Percentiles rank a stretch among this genome's conserved stretches.
Evolutionary conservation across 148 eudicot species (phyloP).

Genomic region (Persicaria maculosa): DNA sequence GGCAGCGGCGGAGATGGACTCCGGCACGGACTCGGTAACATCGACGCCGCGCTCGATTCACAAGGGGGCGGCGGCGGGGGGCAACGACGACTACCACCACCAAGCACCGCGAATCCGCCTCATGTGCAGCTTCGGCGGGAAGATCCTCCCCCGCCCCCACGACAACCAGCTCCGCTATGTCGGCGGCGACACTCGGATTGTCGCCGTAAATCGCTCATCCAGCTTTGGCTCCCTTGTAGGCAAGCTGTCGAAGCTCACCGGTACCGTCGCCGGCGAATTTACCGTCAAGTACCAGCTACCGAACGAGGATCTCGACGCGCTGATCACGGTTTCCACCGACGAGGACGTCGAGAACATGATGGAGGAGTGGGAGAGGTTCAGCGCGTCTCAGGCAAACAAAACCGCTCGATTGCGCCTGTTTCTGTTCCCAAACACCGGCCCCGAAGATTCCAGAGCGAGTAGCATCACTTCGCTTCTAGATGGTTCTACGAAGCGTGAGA

Average conservation of each 20-base stretch:
- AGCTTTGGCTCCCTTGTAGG: slow-evolving; percentile 37
- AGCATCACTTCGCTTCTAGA: slow-evolving; percentile 66
- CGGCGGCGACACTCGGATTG: slow-evolving; percentile 91
- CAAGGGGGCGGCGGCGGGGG: slow-evolving; percentile 14
- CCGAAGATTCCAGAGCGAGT: slow-evolving; percentile 34
- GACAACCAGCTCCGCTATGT: slow-evolving; percentile 95
- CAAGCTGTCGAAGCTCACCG: slow-evolving; percentile 47
- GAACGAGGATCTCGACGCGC: slow-evolving; percentile 80
- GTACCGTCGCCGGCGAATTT: slow-evolving; percentile 29
- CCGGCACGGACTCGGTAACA: slow-evolving; percentile 47
- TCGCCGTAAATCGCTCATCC: slow-evolving; percentile 50
- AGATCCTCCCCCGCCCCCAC: slow-evolving; percentile 84
- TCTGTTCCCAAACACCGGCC: slow-evolving; percentile 34
- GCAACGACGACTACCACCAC: slow-evolving; percentile 8
- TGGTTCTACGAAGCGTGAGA: slow-evolving; percentile 78
- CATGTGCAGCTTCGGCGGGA: slow-evolving; percentile 95
- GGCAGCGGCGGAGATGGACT: slow-evolving; percentile 28
- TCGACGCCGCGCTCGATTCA: slow-evolving; percentile 47
- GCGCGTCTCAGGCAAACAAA: slow-evolving; percentile 12
- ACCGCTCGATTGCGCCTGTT: slow-evolving; percentile 60
- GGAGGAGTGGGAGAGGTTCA: slow-evolving; percentile 77
- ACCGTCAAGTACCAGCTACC: slow-evolving; percentile 85
- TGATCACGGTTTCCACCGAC: slow-evolving; percentile 69
- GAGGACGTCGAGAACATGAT: slow-evolving; percentile 95
- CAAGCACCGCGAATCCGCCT: slow-evolving; percentile 41